A percentile compares a stretch with the other conserved stretches of the same genome.
Evolutionary conservation across 2,329 filamentous ascomycete genomes (phyloP).

Genomic region (Penicillium hordei): DNA sequence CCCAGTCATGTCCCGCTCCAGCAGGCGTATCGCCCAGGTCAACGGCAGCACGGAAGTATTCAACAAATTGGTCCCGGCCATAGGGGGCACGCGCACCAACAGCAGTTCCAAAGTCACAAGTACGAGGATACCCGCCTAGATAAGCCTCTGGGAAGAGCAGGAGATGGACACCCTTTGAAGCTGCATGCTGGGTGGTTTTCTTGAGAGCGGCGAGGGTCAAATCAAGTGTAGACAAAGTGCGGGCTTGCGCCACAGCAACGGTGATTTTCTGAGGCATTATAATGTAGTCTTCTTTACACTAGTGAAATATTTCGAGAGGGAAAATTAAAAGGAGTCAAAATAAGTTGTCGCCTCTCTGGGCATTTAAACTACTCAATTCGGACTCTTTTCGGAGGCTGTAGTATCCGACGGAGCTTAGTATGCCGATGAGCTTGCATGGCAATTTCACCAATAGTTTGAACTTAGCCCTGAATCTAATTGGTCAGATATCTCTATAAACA

Average conservation of each 20-base stretch:
- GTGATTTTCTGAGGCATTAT: conserved; percentile 32
- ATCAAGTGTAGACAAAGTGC: conserved; percentile 42
- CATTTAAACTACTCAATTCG: neutral
- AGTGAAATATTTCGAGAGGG: neutral
- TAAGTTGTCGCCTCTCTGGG: neutral
- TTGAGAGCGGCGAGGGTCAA: conserved; percentile 68
- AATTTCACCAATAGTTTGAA: neutral
- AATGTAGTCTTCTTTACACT: neutral
- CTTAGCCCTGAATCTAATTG: neutral
- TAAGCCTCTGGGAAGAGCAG: conserved; percentile 91
- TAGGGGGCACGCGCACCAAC: conserved; percentile 67
- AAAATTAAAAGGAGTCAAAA: neutral
- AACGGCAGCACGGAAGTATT: conserved; percentile 75
- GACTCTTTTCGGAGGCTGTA: neutral
- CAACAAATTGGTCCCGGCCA: conserved; percentile 78
- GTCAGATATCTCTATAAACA: neutral
- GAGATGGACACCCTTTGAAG: conserved; percentile 61
- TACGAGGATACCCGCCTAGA: conserved; percentile 86
- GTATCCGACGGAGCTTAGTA: conserved; percentile 1
- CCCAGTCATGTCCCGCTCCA: conserved; percentile 72
- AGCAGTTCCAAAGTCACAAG: conserved; percentile 71
- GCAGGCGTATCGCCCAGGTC: conserved; percentile 77
- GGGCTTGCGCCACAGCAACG: conserved; percentile 49
- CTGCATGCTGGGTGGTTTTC: conserved; percentile 63
- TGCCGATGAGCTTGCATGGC: conserved; percentile 1